Evolutionary conservation across 768 basidiomycete genomes (phyloP), one percentile per base, ranked within the genome.

Genomic region (Cytidiella melzeri): DNA sequence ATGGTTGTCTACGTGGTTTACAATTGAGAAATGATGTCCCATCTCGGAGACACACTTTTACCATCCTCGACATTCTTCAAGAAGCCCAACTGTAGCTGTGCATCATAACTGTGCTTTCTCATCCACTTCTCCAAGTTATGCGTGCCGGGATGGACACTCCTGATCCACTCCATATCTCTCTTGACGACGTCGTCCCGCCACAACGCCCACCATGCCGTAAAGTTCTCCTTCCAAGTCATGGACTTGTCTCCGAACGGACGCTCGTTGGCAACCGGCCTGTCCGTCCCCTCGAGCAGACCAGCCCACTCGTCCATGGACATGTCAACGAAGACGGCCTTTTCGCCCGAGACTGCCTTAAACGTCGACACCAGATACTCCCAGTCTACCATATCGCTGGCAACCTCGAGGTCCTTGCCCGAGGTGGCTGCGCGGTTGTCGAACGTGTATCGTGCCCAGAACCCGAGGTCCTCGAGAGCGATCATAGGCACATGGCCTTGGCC

Each of bases 121-220:
- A 72, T 69, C 72, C 70, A 73, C 36, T 50, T 63, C 50, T 69
- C 69, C 19, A 72, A 47, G 1, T 61, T 64, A 27, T 64, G 43
- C 2, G 58, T 58, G 10, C 50, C 56, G 0, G 70, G 68, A 56
- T 73, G 64, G 7, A 70, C 55, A 11, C 59, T 63, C 45, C 62
- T 56, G 18, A 73, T 63, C 69, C 69, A 73, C 10, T 68, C 63
- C 64, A 71, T 66, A 48, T 75, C 67, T 52, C 67, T 59, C 48
- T 60, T 63, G 28, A 73, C 53, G 21, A 73, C 55, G 54, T 68
- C 64, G 41, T 75, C 73, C 28, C 69, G 56, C 59, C 61, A 74
- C 46, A 64, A 44, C 15, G 57, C 63, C 68, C 69, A 75, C 55
- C 66, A 72, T 2, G 61, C 64, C 15, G 63, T 62, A 51, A 73